Evolutionary conservation across 139 green algal species (phyloP), one percentile per base, ranked within the genome.

Genomic region (Edaphochlamys debaryana): DNA sequence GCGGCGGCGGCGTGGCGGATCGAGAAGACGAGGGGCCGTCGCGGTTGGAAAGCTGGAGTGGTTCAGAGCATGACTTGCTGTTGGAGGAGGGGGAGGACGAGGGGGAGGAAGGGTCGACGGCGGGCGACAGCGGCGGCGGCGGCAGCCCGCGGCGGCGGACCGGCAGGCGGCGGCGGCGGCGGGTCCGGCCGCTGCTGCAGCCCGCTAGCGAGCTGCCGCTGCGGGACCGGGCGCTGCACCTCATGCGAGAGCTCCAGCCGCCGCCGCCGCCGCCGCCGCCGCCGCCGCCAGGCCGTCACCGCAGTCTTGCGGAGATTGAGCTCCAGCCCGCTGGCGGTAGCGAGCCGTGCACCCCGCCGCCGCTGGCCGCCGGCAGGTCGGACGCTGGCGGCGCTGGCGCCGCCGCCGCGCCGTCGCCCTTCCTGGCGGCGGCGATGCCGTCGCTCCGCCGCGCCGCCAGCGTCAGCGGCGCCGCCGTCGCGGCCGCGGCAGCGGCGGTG

Each of bases 201-300:
- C 52, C 52, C 36, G 66, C 52, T 36, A 79, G 72, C 25, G 72
- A 79, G 8, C 52, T 79, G 36, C 72, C 72, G 11, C 54, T 79
- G 52, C 36, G 72, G 22, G 72, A 79, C 34, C 72, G 72, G 9
- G 72, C 72, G 13, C 29, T 30, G 5, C 32, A 50, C 32, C 25
- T 78, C 45, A 15, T 78, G 4, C 30, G 34, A 3, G 70, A 78
- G 48, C 48, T 78, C 13, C 67, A 52, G 67, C 67, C n/a, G 34
- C 11, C 42, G 36, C 5, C 8, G 17, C 8, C 42, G 13, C 37
- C 42, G 25, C 67, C 17, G 67, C 67, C 20, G 38, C 67, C 38
- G 37, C 37, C 9, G 67, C 30, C 62, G n/a, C 30, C 62, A 67
- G 60, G 20, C n/a, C n/a, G n/a, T n/a, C n/a, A n/a, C n/a, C n/a